Percentiles rank a stretch among this genome's conserved stretches.
Conservation (phyloP, 441 rosid species). For the Bocquillonia castaneifolia region DNA sequence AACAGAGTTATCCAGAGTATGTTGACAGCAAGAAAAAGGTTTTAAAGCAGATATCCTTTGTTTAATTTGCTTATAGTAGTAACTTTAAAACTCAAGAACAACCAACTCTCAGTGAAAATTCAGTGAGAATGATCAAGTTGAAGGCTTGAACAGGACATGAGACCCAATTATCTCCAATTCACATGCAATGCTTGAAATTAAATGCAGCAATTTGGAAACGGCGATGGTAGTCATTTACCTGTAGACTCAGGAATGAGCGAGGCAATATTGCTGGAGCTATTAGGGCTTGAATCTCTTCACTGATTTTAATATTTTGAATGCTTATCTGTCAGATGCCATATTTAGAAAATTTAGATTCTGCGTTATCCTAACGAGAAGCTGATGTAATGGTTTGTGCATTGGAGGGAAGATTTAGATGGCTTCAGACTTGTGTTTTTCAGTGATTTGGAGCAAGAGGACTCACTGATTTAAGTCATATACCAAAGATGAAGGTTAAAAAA, state of each 20-base stretch:
- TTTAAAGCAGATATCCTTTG: background rate
- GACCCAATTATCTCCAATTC: background rate
- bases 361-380: background rate
- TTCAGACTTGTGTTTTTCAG: background rate
- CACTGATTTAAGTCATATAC: background rate
- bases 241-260: conserved; percentile 69
- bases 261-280: conserved; percentile 88
- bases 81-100: background rate
- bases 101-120: conserved; percentile 10
- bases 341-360: background rate
- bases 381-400: background rate
- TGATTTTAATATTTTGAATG: conserved; percentile 70
- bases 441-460: background rate
- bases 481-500: background rate
- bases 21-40: background rate
- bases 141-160: background rate
- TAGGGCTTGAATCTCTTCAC: conserved; percentile 68
- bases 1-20: background rate
- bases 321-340: conserved; percentile 48
- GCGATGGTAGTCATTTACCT: conserved; percentile 37
- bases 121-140: conserved; percentile 5
- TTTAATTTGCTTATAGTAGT: background rate
- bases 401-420: conserved; percentile 1
- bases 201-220: conserved; percentile 3
- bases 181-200: background rate